These are phyloP conservation scores for Claviceps paspali DNA, from an alignment of 2,329 filamentous ascomycete species.

Conservation along the genomic window DNA sequence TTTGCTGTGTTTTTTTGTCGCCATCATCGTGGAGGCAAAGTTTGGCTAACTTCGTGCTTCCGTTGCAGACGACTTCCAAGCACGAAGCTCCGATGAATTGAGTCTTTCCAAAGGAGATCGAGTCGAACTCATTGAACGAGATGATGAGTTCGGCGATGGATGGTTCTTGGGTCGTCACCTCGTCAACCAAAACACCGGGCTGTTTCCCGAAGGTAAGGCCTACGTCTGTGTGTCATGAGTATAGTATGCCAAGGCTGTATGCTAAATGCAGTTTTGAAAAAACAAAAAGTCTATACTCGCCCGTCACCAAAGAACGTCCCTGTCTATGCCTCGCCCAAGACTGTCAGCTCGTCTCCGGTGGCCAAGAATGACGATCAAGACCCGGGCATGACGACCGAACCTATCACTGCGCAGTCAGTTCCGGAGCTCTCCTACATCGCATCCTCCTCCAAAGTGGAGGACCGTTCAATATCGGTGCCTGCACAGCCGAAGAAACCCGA, in stretches of 20 bases:
- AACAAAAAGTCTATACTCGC: slow-evolving; percentile 49
- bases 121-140: slow-evolving; percentile 68
- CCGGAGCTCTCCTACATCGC: slow-evolving; percentile 12
- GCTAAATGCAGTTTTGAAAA: slow-evolving; percentile 11
- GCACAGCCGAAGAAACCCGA: slow-evolving; percentile 25
- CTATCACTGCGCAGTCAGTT: slow-evolving; percentile 16
- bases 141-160: slow-evolving; percentile 79
- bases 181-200: slow-evolving; percentile 55
- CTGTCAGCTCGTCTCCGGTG: slow-evolving; percentile 17
- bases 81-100: slow-evolving; percentile 84
- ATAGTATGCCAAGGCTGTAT: slow-evolving; percentile 7
- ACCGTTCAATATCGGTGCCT: slow-evolving; percentile 26
- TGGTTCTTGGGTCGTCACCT: slow-evolving; percentile 71
- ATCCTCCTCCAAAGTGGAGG: slow-evolving; percentile 18
- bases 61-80: slow-evolving; percentile 68
- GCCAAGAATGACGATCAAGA: slow-evolving; percentile 12
- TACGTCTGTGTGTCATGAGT: slow-evolving; percentile 2
- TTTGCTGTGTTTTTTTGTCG: background rate
- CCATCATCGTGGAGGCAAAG: background rate
- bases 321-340: slow-evolving; percentile 16
- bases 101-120: slow-evolving; percentile 73
- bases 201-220: slow-evolving; percentile 69
- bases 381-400: slow-evolving; percentile 9
- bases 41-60: slow-evolving; percentile 4
- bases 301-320: slow-evolving; percentile 33